These are phyloP conservation scores for Neurospora pannonica DNA, from an alignment of 495 filamentous ascomycete species.

Conservation along the genomic window DNA sequence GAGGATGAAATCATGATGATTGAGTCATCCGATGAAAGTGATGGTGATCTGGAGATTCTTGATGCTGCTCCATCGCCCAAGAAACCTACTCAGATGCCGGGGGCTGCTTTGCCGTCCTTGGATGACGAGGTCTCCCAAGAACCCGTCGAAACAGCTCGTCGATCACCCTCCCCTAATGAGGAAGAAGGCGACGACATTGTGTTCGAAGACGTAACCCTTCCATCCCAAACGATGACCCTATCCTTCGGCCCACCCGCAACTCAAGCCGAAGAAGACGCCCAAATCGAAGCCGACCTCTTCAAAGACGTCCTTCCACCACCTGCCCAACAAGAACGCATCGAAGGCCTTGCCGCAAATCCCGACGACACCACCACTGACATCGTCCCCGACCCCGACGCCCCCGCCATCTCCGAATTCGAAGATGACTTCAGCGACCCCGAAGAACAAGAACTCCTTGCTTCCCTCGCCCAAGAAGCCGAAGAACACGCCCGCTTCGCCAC, in stretches of 20 bases:
- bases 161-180: constrained; percentile 9
- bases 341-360: constrained; percentile 3
- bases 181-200: constrained; percentile 21
- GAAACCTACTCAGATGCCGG: constrained; percentile 4
- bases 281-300: constrained; percentile 18
- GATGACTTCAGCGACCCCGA: constrained; percentile 71
- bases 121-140: constrained; percentile 1
- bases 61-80: constrained; percentile 30
- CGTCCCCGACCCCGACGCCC: constrained; percentile 21
- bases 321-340: background rate
- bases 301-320: background rate
- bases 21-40: constrained; percentile 35
- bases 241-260: background rate
- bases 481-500: constrained; percentile 89
- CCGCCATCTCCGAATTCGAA: constrained; percentile 23
- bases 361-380: constrained; percentile 17
- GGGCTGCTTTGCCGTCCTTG: constrained; percentile 9
- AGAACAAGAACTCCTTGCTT: constrained; percentile 77
- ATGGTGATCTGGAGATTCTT: constrained; percentile 47
- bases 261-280: constrained; percentile 14
- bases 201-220: constrained; percentile 31
- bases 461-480: constrained; percentile 79
- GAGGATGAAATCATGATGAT: constrained; percentile 33
- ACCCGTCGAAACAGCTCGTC: background rate
- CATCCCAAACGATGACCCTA: background rate